Conservation (phyloP, 108 stramenopile species). For the Hondaea fermentalgiana region DNA sequence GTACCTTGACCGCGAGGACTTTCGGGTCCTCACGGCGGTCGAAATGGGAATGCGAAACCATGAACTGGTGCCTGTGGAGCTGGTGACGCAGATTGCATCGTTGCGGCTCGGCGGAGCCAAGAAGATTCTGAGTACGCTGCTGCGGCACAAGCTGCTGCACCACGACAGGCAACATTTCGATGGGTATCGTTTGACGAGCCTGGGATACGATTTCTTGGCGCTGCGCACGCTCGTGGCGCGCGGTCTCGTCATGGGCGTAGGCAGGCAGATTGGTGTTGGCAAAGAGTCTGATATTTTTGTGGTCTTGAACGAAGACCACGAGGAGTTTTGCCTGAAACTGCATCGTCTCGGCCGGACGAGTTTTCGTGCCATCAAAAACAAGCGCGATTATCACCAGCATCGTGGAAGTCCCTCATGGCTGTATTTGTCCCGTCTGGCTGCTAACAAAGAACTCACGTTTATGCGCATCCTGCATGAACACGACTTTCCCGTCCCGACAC, state of each 20-base stretch:
- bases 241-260: slow-evolving; percentile 71
- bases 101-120: slow-evolving; percentile 86
- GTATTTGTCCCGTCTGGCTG: slow-evolving; percentile 81
- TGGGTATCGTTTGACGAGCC: slow-evolving; percentile 85
- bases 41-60: slow-evolving; percentile 95
- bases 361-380: slow-evolving; percentile 80
- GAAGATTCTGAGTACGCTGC: slow-evolving; percentile 71
- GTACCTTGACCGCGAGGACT: slow-evolving; percentile 64
- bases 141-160: slow-evolving; percentile 82
- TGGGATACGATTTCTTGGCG: slow-evolving; percentile 93
- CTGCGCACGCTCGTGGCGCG: slow-evolving; percentile 67
- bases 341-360: slow-evolving; percentile 94
- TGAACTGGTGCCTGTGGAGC: slow-evolving; percentile 73
- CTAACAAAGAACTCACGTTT: slow-evolving; percentile 89
- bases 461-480: slow-evolving; percentile 81
- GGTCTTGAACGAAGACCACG: slow-evolving; percentile 34
- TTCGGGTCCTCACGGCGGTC: slow-evolving; percentile 86
- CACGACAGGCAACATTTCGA: slow-evolving; percentile 59
- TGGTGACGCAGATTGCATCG: slow-evolving; percentile 75
- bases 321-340: slow-evolving; percentile 80
- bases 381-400: slow-evolving; percentile 86
- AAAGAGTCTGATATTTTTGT: slow-evolving; percentile 70
- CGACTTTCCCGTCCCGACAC: slow-evolving; percentile 82
- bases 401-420: slow-evolving; percentile 71
- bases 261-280: slow-evolving; percentile 94